Base-by-base conservation (phyloP, 768 basidiomycete genomes). In the Epithele typhae region DNA sequence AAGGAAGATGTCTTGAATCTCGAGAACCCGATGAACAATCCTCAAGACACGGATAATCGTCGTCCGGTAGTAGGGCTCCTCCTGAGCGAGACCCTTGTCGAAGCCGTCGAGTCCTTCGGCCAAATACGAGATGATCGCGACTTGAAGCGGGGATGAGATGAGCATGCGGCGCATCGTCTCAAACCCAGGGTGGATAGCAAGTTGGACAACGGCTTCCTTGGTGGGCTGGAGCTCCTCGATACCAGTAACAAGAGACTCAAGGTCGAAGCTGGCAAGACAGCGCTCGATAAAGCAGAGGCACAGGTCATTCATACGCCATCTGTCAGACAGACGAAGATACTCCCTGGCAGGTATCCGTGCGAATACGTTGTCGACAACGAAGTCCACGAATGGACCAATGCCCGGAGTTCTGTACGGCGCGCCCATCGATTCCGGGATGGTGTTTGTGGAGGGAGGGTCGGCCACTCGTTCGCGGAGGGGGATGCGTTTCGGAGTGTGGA, bases 331-430 rank as follows among this genome's bases (percentile, higher is more conserved):
- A 25, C 76, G 75, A 3, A 77, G 70, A 58, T 87, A 97, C 49
- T 88, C 91, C 37, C 93, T 75, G 42, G 71, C 75, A 12, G 81
- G 73, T 35, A 90, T 83, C 42, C 84, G 82, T 25, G 84, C 75
- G 53, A 97, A 87, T 3, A 98, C 89, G 38, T 87, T 88, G 57
- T 97, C 92, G 50, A 95, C 68, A 45, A 94, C 86, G 60, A 95
- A 97, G n/a, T 76, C 69, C 10, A 83, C 74, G 65, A 88, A 95
- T 0, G 92, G 91, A 0, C 73, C 79, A 45, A 94, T 79, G 0
- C 92, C 92, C 1, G 87, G 83, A 14, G 82, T 64, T 18, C 92
- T 80, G 54, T 91, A 85, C 6, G 87, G 83, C 37, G 87, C 82
- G 0, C 92, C 92, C 4, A 94, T 69, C 34, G 70, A 71, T 46